Conservation (phyloP, 2,329 filamentous ascomycete species). For the Clarireedia paspali region DNA sequence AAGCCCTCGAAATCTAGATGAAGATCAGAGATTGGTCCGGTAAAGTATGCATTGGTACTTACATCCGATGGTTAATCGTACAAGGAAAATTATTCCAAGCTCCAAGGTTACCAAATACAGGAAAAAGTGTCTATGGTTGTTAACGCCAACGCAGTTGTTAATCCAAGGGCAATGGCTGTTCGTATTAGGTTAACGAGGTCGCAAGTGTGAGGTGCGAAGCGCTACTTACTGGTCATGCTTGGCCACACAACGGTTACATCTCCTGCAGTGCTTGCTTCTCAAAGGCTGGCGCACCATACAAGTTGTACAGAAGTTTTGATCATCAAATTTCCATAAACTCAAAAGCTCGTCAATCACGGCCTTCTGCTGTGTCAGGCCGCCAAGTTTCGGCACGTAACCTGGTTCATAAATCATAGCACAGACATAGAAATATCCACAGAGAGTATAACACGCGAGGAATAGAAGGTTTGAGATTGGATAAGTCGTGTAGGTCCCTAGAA, state of each 20-base stretch:
- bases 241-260: slow-evolving; percentile 86
- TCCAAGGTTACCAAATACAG: slow-evolving; percentile 78
- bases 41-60: slow-evolving; percentile 29
- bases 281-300: slow-evolving; percentile 94
- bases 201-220: not conserved
- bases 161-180: slow-evolving; percentile 92
- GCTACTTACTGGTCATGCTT: slow-evolving; percentile 85
- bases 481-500: slow-evolving; percentile 51
- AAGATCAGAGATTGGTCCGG: slow-evolving; percentile 22
- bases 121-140: slow-evolving; percentile 95
- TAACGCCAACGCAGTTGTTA: slow-evolving; percentile 89
- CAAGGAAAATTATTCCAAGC: slow-evolving; percentile 63
- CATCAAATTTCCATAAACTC: slow-evolving; percentile 81
- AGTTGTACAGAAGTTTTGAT: slow-evolving; percentile 84
- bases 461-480: slow-evolving; percentile 71
- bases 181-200: not conserved
- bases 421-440: slow-evolving; percentile 81
- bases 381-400: slow-evolving; percentile 85
- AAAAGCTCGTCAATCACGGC: slow-evolving; percentile 83
- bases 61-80: slow-evolving; percentile 69
- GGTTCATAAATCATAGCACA: slow-evolving; percentile 83
- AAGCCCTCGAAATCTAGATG: slow-evolving; percentile 55
- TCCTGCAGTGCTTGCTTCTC: slow-evolving; percentile 90
- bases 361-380: slow-evolving; percentile 83
- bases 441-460: slow-evolving; percentile 55